These are phyloP conservation scores for Aspergillus pseudotamarii DNA, from an alignment of 2,329 filamentous ascomycete species.

Conservation along the genomic window DNA sequence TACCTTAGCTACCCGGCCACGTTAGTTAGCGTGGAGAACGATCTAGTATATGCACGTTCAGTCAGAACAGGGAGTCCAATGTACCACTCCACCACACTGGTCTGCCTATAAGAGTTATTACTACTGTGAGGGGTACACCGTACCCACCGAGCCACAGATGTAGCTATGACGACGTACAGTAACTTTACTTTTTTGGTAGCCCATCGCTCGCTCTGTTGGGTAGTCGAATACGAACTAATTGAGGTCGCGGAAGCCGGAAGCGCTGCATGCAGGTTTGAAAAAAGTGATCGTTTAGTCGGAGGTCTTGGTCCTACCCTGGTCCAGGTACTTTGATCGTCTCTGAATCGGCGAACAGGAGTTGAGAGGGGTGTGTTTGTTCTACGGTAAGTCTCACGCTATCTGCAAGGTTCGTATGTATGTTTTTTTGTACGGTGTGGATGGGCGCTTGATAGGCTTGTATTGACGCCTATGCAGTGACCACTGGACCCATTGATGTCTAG, in stretches of 20 bases:
- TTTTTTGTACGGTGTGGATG: neutral
- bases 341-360: neutral
- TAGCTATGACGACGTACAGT: neutral
- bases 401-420: neutral
- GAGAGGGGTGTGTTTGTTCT: neutral
- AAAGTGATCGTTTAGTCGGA: neutral
- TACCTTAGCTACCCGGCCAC: neutral
- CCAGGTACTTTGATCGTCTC: neutral
- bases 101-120: neutral
- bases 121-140: neutral
- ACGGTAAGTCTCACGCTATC: neutral
- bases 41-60: neutral
- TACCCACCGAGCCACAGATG: slow-evolving; percentile 1
- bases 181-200: neutral
- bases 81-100: neutral
- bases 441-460: neutral
- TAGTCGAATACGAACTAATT: neutral
- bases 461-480: neutral
- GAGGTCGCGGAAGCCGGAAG: slow-evolving; percentile 1
- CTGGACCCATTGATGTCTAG: neutral
- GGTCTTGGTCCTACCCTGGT: neutral
- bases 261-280: neutral
- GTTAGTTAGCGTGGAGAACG: neutral
- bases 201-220: neutral
- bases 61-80: neutral